Percentiles rank a stretch among this genome's conserved stretches.
Evolutionary conservation across 139 green algal genomes (phyloP).

Genomic region (Picocystis salinarum): DNA sequence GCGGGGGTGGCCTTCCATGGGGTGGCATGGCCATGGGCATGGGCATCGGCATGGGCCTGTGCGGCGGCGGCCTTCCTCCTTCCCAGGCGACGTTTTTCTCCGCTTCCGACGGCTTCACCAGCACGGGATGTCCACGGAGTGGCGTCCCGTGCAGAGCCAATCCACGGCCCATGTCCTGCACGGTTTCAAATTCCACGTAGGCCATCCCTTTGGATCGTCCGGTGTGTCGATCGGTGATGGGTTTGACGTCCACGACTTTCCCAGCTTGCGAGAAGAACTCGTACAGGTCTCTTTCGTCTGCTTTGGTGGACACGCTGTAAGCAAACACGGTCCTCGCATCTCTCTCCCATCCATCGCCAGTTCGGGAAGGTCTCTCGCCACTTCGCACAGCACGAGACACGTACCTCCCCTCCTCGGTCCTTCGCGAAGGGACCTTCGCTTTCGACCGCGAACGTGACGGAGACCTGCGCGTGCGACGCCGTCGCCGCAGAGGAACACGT

Average conservation of each 20-base stretch:
- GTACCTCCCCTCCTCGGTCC: too few relatives aligned
- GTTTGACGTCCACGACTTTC: slow-evolving; percentile 63
- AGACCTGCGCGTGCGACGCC: too few relatives aligned
- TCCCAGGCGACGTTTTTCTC: slow-evolving; percentile 89
- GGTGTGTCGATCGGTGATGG: slow-evolving; percentile 83
- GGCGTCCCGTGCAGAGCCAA: slow-evolving; percentile 63
- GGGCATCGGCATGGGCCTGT: too few relatives aligned
- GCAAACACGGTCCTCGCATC: slow-evolving; percentile 71
- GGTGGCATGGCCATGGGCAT: too few relatives aligned
- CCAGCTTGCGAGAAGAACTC: slow-evolving; percentile 57
- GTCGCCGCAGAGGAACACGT: too few relatives aligned
- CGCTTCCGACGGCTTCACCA: slow-evolving; percentile 77
- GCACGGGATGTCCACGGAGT: slow-evolving; percentile 62
- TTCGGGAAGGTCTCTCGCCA: too few relatives aligned
- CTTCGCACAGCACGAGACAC: too few relatives aligned
- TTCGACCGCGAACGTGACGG: too few relatives aligned
- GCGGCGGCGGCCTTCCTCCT: too few relatives aligned
- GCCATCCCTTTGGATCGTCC: slow-evolving; percentile 78
- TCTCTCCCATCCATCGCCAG: slow-evolving; percentile 28
- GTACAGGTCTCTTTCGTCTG: slow-evolving; percentile 71
- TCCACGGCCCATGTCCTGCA: slow-evolving; percentile 56
- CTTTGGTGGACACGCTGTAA: slow-evolving; percentile 62
- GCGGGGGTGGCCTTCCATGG: too few relatives aligned
- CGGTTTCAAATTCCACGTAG: slow-evolving; percentile 81
- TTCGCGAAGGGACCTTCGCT: too few relatives aligned